Evolutionary conservation across 75 land plant genomes (phyloP), one percentile per base, ranked within the genome.

Genomic region (Selaginella moellendorffii): DNA sequence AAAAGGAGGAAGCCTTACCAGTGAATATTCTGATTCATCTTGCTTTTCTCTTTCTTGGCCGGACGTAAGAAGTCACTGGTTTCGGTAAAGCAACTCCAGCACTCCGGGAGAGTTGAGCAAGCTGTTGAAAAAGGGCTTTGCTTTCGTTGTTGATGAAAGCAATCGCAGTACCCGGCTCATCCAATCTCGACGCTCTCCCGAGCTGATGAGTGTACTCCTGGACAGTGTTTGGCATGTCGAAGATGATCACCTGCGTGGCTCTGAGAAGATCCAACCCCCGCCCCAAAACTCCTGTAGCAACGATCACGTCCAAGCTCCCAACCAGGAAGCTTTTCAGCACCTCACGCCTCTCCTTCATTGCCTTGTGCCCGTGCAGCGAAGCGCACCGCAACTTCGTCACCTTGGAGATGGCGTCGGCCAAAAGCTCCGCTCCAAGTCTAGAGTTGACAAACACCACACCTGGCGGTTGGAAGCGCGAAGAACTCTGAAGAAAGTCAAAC

Each of bases 111-210:
- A 73, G 69, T 2, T 76, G 53, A 31, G 84, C 61, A 27, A 90
- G 69, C 27, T 80, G 81, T 36, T 75, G 78, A 62, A 90, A 87
- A 14, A 80, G 19, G 21, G 77, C 80, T 63, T 77, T 87, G 53
- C 79, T 76, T 59, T 84, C 97, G 19, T 87, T 77, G 69, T 90
- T 87, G n/a, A 90, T 71, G 70, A 90, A 87, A 14, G 80, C 78
- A 69, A 82, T 78, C 0, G 92, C 97, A 24, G 56, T 65, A 0
- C 97, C 97, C 54, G 90, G 83, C 67, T 68, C 65, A 10, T 90
- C 96, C 56, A 86, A 46, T 72, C 87, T 82, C 0, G 97, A 90
- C 0, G 92, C 97, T 64, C 97, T 78, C 10, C 97, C 97, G 51
- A 90, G 70, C 76, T 79, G 85, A 71, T 90, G 97, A 19, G 84